Conservation (phyloP, 78 protist genomes). For the Monosiga brevicollis region DNA sequence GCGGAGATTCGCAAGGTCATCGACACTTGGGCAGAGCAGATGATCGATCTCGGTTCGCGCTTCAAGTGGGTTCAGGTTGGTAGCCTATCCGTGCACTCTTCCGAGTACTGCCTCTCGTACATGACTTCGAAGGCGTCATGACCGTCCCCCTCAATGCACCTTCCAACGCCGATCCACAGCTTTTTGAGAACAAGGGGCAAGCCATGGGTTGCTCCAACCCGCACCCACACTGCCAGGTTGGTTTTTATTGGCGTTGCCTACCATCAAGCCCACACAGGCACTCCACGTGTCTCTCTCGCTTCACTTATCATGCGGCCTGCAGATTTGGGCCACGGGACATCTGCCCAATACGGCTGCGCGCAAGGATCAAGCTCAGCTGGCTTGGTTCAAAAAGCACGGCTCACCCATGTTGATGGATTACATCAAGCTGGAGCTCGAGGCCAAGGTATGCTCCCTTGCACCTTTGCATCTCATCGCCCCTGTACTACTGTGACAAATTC, state of each 20-base stretch:
- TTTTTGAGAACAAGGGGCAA: slow-evolving; percentile 13
- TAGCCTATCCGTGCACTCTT: too few species aligned
- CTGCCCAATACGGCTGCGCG: background rate
- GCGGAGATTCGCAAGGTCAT: background rate
- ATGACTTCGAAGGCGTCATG: too few species aligned
- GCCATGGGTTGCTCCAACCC: slow-evolving; percentile 16
- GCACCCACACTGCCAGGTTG: slow-evolving; percentile 22
- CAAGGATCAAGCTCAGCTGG: background rate
- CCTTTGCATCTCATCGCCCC: too few species aligned
- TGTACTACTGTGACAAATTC: too few species aligned
- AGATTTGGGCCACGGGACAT: background rate
- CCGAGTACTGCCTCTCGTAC: too few species aligned
- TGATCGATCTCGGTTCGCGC: background rate
- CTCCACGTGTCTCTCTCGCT: too few species aligned
- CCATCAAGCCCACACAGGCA: too few species aligned
- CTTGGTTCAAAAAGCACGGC: background rate
- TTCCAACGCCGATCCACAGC: too few species aligned
- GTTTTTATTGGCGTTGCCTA: too few species aligned
- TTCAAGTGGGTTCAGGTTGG: background rate
- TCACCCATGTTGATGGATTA: background rate
- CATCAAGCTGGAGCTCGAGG: background rate
- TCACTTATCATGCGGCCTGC: too few species aligned
- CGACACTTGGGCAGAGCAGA: background rate
- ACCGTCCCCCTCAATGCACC: too few species aligned
- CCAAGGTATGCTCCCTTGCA: too few species aligned